Evolutionary conservation across 2,329 filamentous ascomycete species (phyloP), one percentile per base, ranked within the genome.

Genomic region (Verticillium zaregamsianum): DNA sequence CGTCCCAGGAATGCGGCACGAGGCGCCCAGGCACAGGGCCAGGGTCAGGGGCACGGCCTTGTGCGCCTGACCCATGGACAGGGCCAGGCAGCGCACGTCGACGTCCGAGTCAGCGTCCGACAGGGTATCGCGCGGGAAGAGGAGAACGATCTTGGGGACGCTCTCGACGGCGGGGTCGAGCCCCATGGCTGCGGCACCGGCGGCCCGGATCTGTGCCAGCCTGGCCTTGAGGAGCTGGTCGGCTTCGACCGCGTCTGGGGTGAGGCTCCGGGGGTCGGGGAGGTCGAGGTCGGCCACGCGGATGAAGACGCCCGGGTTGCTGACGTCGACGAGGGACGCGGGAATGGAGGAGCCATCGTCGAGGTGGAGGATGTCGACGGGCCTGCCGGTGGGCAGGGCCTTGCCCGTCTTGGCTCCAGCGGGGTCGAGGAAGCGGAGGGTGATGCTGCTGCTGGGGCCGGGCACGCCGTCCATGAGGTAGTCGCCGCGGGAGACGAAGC

Each of bases 1-100:
- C 0, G 79, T 82, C 0, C 78, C 80, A 0, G 71, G 69, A 8
- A 79, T 71, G 40, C 72, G 72, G 7, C 73, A 71, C 1, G 77
- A 77, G 0, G 76, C 76, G 1, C 74, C 77, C 6, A 79, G 68
- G 54, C 75, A 76, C 23, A 80, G 65, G 15, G 75, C 75, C 31
- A 79, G 66, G 4, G 77, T 79, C 57, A 79, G 67, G 4, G 77
- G 78, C 9, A 76, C 71, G 1, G 77, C 77, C 66, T 76, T 79
- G 64, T 80, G 78, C 5, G 77, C 73, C 64, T 80, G 77, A 4
- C 80, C 68, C 75, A 83, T 69, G 66, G 79, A 74, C 70, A 84
- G 59, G 5, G 81, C 81, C 3, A 80, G 71, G 58, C 79, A 82
- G 35, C 74, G 73, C 33, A 84, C 72, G 66, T 80, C 76, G 2